Evolutionary conservation across 1,284 basidiomycete genomes (phyloP).

Genomic region (Stygiomarasmius scandens): DNA sequence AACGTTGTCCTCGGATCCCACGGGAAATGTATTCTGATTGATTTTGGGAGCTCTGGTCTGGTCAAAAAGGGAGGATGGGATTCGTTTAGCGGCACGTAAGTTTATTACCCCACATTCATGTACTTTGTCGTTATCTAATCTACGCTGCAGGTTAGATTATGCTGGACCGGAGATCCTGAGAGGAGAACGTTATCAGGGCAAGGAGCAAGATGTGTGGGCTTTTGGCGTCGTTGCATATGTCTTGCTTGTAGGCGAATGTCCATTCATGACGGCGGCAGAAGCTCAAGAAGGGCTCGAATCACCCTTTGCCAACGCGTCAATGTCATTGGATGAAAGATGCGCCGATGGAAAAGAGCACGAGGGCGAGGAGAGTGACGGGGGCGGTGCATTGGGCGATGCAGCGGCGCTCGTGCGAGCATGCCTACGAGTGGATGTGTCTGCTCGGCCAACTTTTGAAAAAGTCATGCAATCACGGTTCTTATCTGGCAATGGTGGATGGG

Average conservation of each 20-base stretch:
- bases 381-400: slow-evolving; percentile 80
- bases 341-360: slow-evolving; percentile 68
- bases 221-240: slow-evolving; percentile 98
- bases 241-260: slow-evolving; percentile 93
- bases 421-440: slow-evolving; percentile 69
- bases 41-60: slow-evolving; percentile 93
- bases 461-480: slow-evolving; percentile 81
- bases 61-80: slow-evolving; percentile 88
- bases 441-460: slow-evolving; percentile 81
- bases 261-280: slow-evolving; percentile 86
- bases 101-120: slow-evolving; percentile 20
- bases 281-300: slow-evolving; percentile 79
- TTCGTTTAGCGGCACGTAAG: slow-evolving; percentile 92
- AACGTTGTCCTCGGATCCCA: slow-evolving; percentile 84
- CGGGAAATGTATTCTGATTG: slow-evolving; percentile 89
- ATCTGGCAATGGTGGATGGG: slow-evolving; percentile 68
- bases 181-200: slow-evolving; percentile 92
- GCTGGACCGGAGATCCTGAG: slow-evolving; percentile 96
- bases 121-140: slow-evolving; percentile 14
- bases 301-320: slow-evolving; percentile 72
- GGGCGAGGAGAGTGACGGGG: slow-evolving; percentile 77
- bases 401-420: slow-evolving; percentile 81
- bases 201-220: slow-evolving; percentile 98
- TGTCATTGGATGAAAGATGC: slow-evolving; percentile 77
- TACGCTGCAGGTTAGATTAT: slow-evolving; percentile 79